Evolutionary conservation across 78 protist species (phyloP).

Genomic region (Dictyostelium brefeldianum): DNA sequence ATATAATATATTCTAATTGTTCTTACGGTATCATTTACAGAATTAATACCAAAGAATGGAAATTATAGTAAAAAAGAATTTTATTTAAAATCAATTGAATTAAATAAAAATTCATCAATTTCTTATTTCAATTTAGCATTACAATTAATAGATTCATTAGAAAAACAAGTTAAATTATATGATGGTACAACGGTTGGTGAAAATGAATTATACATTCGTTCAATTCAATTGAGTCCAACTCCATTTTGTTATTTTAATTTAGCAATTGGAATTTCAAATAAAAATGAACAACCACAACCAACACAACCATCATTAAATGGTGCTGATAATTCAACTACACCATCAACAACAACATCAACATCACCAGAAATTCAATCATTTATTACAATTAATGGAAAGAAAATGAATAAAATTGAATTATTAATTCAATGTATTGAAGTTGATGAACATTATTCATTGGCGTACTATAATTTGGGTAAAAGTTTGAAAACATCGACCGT

Average conservation of each 20-base stretch:
- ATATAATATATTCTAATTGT: too few species aligned
- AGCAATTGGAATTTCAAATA: not conserved
- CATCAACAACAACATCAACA: not conserved
- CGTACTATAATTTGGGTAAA: slow-evolving; percentile 11
- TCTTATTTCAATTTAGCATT: slow-evolving; percentile 17
- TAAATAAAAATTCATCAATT: slow-evolving; percentile 1
- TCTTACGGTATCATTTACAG: too few species aligned
- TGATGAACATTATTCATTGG: slow-evolving; percentile 10
- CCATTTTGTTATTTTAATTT: slow-evolving; percentile 24
- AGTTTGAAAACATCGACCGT: not conserved
- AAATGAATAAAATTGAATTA: slow-evolving; percentile 13
- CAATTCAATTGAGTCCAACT: not conserved
- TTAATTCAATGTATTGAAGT: not conserved
- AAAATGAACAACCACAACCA: not conserved
- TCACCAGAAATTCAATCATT: not conserved
- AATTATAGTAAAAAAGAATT: not conserved
- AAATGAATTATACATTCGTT: not conserved
- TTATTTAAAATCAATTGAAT: slow-evolving; percentile 11
- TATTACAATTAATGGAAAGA: not conserved
- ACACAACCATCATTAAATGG: not conserved
- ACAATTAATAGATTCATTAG: not conserved
- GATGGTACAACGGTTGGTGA: not conserved
- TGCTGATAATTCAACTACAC: not conserved
- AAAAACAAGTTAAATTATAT: not conserved
- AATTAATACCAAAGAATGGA: slow-evolving; percentile 20